phyloP scores from a whole-genome alignment of 2,329 filamentous ascomycete genomes.

The Teratosphaeria nubilosa region DNA sequence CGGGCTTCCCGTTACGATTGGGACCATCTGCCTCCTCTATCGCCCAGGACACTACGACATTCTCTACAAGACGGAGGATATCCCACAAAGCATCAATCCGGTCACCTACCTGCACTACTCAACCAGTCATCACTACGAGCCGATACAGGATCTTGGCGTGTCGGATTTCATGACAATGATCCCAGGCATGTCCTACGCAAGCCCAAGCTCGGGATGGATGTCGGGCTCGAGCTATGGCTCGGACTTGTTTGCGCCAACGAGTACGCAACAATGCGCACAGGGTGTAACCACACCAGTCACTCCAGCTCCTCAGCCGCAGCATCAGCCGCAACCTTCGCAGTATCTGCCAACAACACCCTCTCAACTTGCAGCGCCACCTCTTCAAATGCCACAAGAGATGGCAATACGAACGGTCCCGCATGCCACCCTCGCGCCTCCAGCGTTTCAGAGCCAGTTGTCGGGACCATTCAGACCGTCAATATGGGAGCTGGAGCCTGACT shows the following conservation, averaged over 20 bases:
- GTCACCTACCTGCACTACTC: slow-evolving; percentile 27
- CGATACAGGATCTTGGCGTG: slow-evolving; percentile 19
- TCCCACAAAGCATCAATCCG: slow-evolving; percentile 25
- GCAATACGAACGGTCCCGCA: slow-evolving; percentile 19
- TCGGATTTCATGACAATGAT: slow-evolving; percentile 35
- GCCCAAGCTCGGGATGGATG: slow-evolving; percentile 14
- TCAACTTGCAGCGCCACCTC: slow-evolving; percentile 18
- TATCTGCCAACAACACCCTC: slow-evolving; percentile 18
- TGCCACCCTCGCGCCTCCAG: slow-evolving; percentile 11
- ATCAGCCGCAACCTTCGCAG: slow-evolving; percentile 15
- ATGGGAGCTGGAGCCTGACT: slow-evolving; percentile 35
- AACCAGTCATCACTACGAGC: slow-evolving; percentile 16
- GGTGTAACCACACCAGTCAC: slow-evolving; percentile 15
- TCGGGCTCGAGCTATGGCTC: slow-evolving; percentile 14
- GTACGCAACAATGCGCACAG: slow-evolving; percentile 10
- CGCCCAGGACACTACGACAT: slow-evolving; percentile 85
- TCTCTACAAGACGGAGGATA: slow-evolving; percentile 60
- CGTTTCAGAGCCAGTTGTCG: slow-evolving; percentile 19
- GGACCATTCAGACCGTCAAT: slow-evolving; percentile 36
- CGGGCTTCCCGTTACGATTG: slow-evolving; percentile 33
- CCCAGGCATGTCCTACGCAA: slow-evolving; percentile 35
- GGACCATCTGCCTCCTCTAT: slow-evolving; percentile 60
- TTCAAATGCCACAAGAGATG: slow-evolving; percentile 21
- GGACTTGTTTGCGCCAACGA: slow-evolving; percentile 16
- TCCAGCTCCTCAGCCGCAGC: slow-evolving; percentile 17